Conservation (phyloP, 148 eudicot genomes). For the Persicaria maculosa region DNA sequence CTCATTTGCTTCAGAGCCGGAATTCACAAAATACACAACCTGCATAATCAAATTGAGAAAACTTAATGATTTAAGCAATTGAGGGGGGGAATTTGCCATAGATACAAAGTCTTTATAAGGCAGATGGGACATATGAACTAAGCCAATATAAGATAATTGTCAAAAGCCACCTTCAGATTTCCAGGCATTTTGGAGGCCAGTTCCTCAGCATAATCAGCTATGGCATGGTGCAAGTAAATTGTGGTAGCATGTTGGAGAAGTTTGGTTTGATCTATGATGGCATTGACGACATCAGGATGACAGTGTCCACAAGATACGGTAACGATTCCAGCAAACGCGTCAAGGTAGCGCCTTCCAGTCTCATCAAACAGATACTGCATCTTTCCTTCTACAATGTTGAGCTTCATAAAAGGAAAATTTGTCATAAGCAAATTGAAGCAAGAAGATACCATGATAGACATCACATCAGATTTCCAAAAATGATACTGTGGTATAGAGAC, state of each 20-base stretch:
- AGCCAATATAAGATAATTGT: neutral
- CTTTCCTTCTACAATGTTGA: constrained; percentile 96
- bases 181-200: constrained; percentile 98
- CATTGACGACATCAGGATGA: constrained; percentile 83
- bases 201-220: constrained; percentile 92
- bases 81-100: neutral
- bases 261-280: constrained; percentile 74
- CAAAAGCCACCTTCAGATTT: constrained; percentile 59
- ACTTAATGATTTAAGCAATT: neutral
- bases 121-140: neutral
- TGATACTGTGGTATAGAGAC: neutral
- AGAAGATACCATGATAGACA: neutral
- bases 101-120: neutral
- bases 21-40: constrained; percentile 98
- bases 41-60: constrained; percentile 25
- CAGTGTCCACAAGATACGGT: constrained; percentile 99
- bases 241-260: constrained; percentile 98
- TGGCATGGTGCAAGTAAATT: constrained; percentile 89
- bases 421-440: neutral
- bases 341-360: constrained; percentile 86
- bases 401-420: constrained; percentile 30
- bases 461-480: neutral
- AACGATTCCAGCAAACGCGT: constrained; percentile 97
- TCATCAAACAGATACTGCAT: constrained; percentile 98
- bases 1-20: constrained; percentile 98